Percentiles rank a stretch among this genome's conserved stretches.
phyloP scores from a whole-genome alignment of 441 rosid genomes.

The Arabidopsis lyrata region DNA sequence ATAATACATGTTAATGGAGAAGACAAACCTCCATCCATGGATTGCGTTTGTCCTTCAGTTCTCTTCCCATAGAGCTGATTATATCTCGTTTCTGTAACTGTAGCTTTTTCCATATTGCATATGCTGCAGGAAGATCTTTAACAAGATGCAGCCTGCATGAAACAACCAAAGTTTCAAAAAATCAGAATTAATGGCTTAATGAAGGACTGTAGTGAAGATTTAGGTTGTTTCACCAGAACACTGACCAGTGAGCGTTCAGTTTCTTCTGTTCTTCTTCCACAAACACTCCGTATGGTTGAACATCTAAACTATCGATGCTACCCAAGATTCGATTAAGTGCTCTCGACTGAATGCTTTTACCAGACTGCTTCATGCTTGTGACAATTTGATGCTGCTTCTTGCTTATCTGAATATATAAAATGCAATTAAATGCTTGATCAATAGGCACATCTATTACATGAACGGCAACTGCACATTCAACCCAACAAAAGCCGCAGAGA shows the following conservation, averaged over 20 bases:
- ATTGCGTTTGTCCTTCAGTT: constrained; percentile 58
- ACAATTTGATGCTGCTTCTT: constrained; percentile 93
- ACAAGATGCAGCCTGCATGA: constrained; percentile 74
- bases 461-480: constrained; percentile 5
- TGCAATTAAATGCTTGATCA: constrained; percentile 26
- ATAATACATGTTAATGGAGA: constrained; percentile 25
- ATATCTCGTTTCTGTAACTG: constrained; percentile 61
- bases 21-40: constrained; percentile 60
- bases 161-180: constrained; percentile 28
- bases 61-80: constrained; percentile 65
- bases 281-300: constrained; percentile 90
- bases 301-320: constrained; percentile 67
- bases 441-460: constrained; percentile 29
- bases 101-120: constrained; percentile 68
- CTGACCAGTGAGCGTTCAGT: constrained; percentile 90
- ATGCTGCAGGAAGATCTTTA: constrained; percentile 78
- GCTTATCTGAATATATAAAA: constrained; percentile 75
- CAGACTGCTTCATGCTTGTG: constrained; percentile 87
- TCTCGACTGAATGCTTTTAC: constrained; percentile 74
- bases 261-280: constrained; percentile 89
- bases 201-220: not conserved
- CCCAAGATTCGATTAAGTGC: constrained; percentile 82
- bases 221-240: constrained; percentile 39
- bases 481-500: not conserved
- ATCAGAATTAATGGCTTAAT: constrained; percentile 29